Evolutionary conservation across 495 filamentous ascomycete species (phyloP), one percentile per base, ranked within the genome.

Genomic region (Ramalina intermedia): DNA sequence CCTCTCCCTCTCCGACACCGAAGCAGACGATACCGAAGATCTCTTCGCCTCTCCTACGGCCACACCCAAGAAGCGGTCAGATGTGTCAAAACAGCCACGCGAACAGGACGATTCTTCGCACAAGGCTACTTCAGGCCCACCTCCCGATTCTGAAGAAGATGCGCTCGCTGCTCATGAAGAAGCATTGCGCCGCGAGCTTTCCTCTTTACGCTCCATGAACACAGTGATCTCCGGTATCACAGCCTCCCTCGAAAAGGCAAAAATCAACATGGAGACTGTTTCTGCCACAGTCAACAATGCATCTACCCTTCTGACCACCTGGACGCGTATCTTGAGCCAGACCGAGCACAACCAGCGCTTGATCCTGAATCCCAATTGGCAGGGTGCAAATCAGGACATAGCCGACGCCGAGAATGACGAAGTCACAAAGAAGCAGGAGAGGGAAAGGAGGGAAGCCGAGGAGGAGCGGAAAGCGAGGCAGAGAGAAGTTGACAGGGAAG

Each of bases 301-400:
- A n/a, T 89, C 87, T 35, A 87, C 85, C 0, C 77, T 98, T n/a
- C 76, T 98, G 35, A 87, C 89, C 55, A 91, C 91, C 23, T 98
- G 88, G 88, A 93, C 87, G 39, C 80, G 87, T 48, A 96, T 96
- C 53, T 76, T 98, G 4, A 89, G 84, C 20, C 91, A 96, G 61
- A 96, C 91, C 0, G 91, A 98, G 65, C 89, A 98, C 63, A 96
- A 93, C 58, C 88, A 96, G 59, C 80, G 91, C 4, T 67, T 96
- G 40, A 82, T 98, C 24, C 76, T 96, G 35, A 85, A 90, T 55
- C 83, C 84, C 2, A 69, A 79, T 43, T 98, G 91, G 91, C 80
- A 91, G 52, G 91, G 91, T 43, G 84, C 87, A 8, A 83, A 73
- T 6, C 77, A 86, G 61, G 91, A 98, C 67, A 66, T 93, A 5